Percentiles rank a stretch among this genome's conserved stretches.
These are phyloP conservation scores for Ambrosiella xylebori DNA, from an alignment of 2,329 filamentous ascomycete genomes.

Conservation along the genomic window DNA sequence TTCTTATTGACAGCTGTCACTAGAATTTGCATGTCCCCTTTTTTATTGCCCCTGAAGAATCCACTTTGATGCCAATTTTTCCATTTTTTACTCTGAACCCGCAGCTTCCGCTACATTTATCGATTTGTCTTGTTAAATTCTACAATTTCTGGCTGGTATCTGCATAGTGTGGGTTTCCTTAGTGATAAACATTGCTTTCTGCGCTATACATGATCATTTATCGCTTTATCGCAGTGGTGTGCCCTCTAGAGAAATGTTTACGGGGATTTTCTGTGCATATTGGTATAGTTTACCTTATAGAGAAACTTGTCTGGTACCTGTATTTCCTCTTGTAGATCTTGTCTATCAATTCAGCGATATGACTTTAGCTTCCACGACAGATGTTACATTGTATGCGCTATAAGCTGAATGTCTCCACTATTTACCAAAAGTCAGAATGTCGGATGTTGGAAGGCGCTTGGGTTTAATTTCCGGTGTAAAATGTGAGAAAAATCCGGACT, in stretches of 20 bases:
- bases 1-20: background rate
- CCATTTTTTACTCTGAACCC: background rate
- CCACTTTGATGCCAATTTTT: background rate
- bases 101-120: too few species aligned
- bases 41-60: background rate
- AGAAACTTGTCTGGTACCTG: background rate
- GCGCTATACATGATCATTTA: background rate
- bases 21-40: background rate
- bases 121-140: too few species aligned
- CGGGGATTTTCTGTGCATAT: background rate
- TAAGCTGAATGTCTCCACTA: background rate
- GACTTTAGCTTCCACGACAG: background rate
- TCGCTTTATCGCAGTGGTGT: too few species aligned
- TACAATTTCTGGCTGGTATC: too few species aligned
- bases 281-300: background rate
- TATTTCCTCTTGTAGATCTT: background rate
- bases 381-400: background rate
- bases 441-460: background rate
- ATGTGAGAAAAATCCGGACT: too few species aligned
- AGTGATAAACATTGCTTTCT: background rate
- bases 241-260: background rate
- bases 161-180: too few species aligned
- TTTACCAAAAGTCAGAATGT: background rate
- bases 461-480: background rate
- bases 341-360: background rate